Percentiles rank a stretch among this genome's conserved stretches.
Evolutionary conservation across 345 rosid genomes (phyloP).

Genomic region (Moringa oleifera): DNA sequence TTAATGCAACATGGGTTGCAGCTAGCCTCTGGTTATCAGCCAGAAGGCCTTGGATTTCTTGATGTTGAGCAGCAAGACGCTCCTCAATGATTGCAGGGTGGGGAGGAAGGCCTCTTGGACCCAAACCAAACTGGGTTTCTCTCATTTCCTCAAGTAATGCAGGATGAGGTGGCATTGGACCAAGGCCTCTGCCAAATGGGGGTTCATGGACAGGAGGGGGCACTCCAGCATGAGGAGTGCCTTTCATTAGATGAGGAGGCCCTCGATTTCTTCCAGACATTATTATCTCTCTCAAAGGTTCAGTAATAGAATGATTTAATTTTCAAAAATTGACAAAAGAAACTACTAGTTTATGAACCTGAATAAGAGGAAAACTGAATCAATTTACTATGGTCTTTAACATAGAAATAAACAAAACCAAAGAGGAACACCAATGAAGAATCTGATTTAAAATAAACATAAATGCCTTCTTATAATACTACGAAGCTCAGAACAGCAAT

Average conservation of each 20-base stretch:
- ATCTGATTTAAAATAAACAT: too few relatives aligned
- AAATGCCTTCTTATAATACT: neutral
- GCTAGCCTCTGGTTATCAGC: constrained; percentile 86
- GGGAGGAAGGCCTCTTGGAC: constrained; percentile 58
- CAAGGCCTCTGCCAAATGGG: constrained; percentile 47
- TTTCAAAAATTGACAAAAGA: too few relatives aligned
- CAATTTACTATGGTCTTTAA: neutral
- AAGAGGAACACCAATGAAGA: neutral
- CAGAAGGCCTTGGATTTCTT: constrained; percentile 80
- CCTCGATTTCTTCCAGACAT: constrained; percentile 63
- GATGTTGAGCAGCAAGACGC: constrained; percentile 68
- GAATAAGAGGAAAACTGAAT: neutral
- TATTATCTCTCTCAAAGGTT: neutral
- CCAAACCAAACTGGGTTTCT: constrained; percentile 51
- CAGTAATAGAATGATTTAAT: neutral
- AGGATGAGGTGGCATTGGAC: constrained; percentile 47
- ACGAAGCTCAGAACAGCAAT: too few relatives aligned
- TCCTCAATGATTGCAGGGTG: constrained; percentile 69
- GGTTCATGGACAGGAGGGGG: constrained; percentile 52
- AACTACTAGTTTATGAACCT: neutral
- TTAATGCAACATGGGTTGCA: constrained; percentile 88
- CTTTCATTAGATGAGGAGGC: constrained; percentile 34
- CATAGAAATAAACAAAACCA: neutral
- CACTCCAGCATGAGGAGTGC: constrained; percentile 38
- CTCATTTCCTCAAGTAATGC: constrained; percentile 58